Evolutionary conservation across 805 yeast genomes (phyloP), one percentile per base, ranked within the genome.

Genomic region (Huiozyma naganishii): DNA sequence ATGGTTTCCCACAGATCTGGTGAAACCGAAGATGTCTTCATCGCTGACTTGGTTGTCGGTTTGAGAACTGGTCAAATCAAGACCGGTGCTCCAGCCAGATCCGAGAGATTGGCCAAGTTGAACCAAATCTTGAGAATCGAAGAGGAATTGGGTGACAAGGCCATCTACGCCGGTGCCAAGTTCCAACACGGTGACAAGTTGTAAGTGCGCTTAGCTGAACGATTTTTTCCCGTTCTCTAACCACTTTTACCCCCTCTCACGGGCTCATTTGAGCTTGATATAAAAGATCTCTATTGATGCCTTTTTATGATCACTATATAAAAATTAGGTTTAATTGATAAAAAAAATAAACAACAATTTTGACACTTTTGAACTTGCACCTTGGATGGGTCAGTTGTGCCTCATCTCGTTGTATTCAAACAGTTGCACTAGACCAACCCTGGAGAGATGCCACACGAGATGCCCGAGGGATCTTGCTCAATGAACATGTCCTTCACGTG

Each of bases 1-100:
- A 89, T 90, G 97, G 97, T 92, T 63, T 89, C 97, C 65, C 98
- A 90, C 87, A 88, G 98, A 82, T 89, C 97, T 61, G 98, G 98
- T 76, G 98, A 90, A 80, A 89, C 97, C 58, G 98, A 92, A 77
- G 98, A 92, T 74, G 83, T 94, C 64, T 82, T 86, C 77, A 90
- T 90, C 71, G 97, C 98, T 66, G 97, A 90, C 73, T 79, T 90
- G 68, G 76, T 87, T 64, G 98, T 92, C 62, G 97, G 97, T 78
- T 79, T 90, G 71, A 87, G 97, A 82, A 63, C 95, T 57, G 98
- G 97, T 70, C 97, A 90, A 79, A 85, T 90, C 74, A 90, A 90
- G 89, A 86, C 97, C 59, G 98, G 98, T 82, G 97, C 98, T 68
- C 97, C 97, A 68, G 95, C 97, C 60, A 89, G 98, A 79, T 86